Evolutionary conservation across 2,329 filamentous ascomycete genomes (phyloP).

Genomic region (Colletotrichum limetticola): DNA sequence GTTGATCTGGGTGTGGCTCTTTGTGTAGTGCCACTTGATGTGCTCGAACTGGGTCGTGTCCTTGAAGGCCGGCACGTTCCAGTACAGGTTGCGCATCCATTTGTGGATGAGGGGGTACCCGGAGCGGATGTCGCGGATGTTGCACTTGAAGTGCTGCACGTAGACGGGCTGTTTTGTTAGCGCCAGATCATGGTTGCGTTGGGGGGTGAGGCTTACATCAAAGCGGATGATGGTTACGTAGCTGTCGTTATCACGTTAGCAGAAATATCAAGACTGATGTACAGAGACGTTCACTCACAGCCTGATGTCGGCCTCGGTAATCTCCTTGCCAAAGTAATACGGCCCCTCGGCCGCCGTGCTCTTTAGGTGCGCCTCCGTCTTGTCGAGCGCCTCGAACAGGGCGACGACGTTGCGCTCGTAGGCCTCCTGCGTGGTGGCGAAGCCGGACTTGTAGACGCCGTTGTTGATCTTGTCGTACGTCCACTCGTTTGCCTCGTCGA

Average conservation of each 20-base stretch:
- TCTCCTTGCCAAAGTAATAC: constrained; percentile 77
- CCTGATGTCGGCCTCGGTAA: constrained; percentile 87
- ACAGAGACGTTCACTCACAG: constrained; percentile 56
- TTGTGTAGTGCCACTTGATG: constrained; percentile 83
- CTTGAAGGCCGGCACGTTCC: constrained; percentile 80
- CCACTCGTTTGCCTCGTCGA: constrained; percentile 85
- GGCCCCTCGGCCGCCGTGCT: constrained; percentile 58
- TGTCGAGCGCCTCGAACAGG: constrained; percentile 83
- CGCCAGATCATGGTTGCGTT: not conserved
- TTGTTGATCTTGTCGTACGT: constrained; percentile 81
- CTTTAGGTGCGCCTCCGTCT: constrained; percentile 76
- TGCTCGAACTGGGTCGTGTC: constrained; percentile 93
- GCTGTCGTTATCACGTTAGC: constrained; percentile 41
- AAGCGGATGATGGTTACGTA: constrained; percentile 80
- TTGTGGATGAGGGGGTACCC: constrained; percentile 84
- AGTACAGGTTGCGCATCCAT: constrained; percentile 88
- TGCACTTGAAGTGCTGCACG: constrained; percentile 90
- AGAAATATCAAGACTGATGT: not conserved
- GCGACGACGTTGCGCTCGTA: constrained; percentile 79
- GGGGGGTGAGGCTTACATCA: constrained; percentile 55
- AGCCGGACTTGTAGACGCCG: constrained; percentile 81
- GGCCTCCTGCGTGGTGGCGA: constrained; percentile 84
- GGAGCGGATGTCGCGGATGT: constrained; percentile 83
- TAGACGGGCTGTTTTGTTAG: constrained; percentile 67
- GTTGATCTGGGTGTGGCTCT: constrained; percentile 74